Conservation (phyloP, 106 monocot species). For the Gastrodia elata region DNA sequence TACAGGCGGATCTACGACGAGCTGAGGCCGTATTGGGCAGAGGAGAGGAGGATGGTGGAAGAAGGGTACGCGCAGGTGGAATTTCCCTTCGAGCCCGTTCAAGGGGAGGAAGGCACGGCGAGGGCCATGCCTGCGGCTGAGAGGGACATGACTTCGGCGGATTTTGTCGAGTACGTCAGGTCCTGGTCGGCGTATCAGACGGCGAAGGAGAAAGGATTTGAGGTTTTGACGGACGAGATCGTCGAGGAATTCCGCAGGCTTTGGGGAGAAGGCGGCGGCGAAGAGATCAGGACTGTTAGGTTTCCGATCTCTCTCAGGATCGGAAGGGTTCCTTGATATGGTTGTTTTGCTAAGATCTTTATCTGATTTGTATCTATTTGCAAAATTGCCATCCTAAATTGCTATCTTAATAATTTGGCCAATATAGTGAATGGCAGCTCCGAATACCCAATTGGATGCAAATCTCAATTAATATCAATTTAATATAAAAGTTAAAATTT, state of each 20-base stretch:
- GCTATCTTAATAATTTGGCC: too few relatives aligned
- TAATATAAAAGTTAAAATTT: too few relatives aligned
- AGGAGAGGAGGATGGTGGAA: slow-evolving; percentile 27
- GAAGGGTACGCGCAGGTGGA: slow-evolving; percentile 34
- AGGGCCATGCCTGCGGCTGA: slow-evolving; percentile 34
- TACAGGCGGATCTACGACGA: slow-evolving; percentile 21
- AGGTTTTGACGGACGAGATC: slow-evolving; percentile 44
- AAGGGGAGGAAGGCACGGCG: slow-evolving; percentile 52
- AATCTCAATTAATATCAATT: too few relatives aligned
- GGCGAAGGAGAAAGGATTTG: slow-evolving; percentile 51
- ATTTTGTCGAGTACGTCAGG: slow-evolving; percentile 35
- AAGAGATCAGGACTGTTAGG: slow-evolving; percentile 21
- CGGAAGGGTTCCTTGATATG: slow-evolving; percentile 42
- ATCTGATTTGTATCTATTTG: too few relatives aligned
- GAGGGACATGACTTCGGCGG: slow-evolving; percentile 37
- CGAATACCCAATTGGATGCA: too few relatives aligned
- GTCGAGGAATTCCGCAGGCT: slow-evolving; percentile 33
- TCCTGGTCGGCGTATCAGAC: slow-evolving; percentile 92
- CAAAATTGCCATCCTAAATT: too few relatives aligned
- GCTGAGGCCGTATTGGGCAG: slow-evolving; percentile 45
- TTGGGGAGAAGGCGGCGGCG: slow-evolving; percentile 36
- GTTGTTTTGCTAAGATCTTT: too few relatives aligned
- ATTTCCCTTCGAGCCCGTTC: slow-evolving; percentile 66
- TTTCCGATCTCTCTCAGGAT: slow-evolving; percentile 53
- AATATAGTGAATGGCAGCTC: too few relatives aligned